Evolutionary conservation across 2,329 filamentous ascomycete species (phyloP).

Genomic region (Emericellopsis atlantica): DNA sequence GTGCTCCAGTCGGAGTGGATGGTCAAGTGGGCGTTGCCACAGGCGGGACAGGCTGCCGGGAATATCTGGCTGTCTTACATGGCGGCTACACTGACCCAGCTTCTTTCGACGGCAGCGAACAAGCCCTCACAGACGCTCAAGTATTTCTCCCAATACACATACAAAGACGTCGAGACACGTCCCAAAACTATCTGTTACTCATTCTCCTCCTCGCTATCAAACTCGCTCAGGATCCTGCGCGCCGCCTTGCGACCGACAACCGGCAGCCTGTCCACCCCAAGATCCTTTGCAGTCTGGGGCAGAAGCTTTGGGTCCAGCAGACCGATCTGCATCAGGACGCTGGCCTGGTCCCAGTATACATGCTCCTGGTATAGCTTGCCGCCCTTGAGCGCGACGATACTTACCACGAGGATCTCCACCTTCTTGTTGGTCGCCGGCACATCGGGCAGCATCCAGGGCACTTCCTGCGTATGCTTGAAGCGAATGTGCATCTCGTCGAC

Average conservation of each 20-base stretch:
- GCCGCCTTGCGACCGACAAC: conserved; percentile 26
- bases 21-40: conserved; percentile 13
- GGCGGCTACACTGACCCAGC: too few species aligned
- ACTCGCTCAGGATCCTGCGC: conserved; percentile 18
- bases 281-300: conserved; percentile 17
- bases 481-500: conserved; percentile 49
- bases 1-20: conserved; percentile 20
- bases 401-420: conserved; percentile 44
- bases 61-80: too few species aligned
- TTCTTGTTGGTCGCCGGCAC: conserved; percentile 39
- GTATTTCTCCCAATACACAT: too few species aligned
- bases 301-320: conserved; percentile 31
- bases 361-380: conserved; percentile 50
- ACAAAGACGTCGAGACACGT: too few species aligned
- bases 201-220: conserved; percentile 19
- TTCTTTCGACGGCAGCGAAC: too few species aligned
- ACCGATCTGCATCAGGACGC: conserved; percentile 45
- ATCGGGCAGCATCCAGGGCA: conserved; percentile 50
- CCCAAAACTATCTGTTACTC: not conserved
- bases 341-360: conserved; percentile 53
- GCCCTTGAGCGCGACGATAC: conserved; percentile 45
- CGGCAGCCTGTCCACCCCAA: conserved; percentile 22
- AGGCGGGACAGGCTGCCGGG: too few species aligned
- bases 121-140: too few species aligned
- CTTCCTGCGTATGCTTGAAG: conserved; percentile 42